Evolutionary conservation across 352 stramenopile species (phyloP), one percentile per base, ranked within the genome.

Genomic region (Peronospora tabacina): DNA sequence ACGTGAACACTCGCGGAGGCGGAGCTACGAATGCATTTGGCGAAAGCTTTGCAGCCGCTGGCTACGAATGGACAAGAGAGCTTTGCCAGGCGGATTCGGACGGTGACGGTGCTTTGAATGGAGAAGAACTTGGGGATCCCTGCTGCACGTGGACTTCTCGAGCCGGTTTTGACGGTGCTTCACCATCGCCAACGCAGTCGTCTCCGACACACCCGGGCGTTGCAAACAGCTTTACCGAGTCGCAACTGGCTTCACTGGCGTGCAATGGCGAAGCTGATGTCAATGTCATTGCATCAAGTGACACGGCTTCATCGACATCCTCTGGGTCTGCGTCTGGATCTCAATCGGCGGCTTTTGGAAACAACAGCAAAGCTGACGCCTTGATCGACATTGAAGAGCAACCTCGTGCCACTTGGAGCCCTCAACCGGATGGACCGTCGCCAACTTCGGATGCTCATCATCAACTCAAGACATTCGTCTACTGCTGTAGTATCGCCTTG

Each of bases 71-170:
- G 82, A 89, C 73, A 1, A 45, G 43, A 1, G 64, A 42, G 16
- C 17, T 92, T 4, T 92, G 82, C 39, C 58, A 86, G 36, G 38
- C 42, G 0, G 82, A 92, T 44, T 82, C 82, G 11, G 82, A 92
- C 29, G 59, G 65, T 7, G 87, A 96, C 44, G 85, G 86, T 1
- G 68, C 72, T 2, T 94, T 79, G 2, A 96, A 96, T 52, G 87
- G 87, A 3, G 65, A 93, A 61, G 87, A 96, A 49, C 66, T 96
- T 0, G 86, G 83, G 8, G 87, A 96, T 48, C 82, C 85, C 9
- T 87, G 82, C 58, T 96, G 87, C 53, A 51, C 53, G 7, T 96
- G 82, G 82, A 58, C 50, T 6, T 8, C 58, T 4, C 30, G 33
- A 19, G 34, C 32, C 2, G 58, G 46, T 16, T 64, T 63, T 17